Evolutionary conservation across 1,139 yeast genomes (phyloP), one percentile per base, ranked within the genome.

Genomic region (Geotrichum reessii): DNA sequence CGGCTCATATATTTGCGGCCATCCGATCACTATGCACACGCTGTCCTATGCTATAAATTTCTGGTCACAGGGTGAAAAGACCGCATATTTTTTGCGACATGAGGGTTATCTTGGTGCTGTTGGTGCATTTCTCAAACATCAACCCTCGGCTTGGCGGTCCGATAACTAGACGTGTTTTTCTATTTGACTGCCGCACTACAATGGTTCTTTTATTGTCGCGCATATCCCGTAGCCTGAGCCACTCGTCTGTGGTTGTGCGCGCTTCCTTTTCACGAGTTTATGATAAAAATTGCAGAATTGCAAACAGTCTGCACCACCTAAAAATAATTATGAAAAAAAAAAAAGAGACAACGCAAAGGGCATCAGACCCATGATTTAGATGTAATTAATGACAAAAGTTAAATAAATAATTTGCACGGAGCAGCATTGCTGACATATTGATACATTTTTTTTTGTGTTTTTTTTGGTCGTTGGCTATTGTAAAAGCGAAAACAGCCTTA

Each of bases 91-190:
- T 71, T 76, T 93, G 63, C 83, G 96, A 62, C 99, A 93, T 69
- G 99, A 93, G 71, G 98, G 99, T 0, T 93, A 91, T 69, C 78
- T 93, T 60, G 99, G 99, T 5, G 90, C 96, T 33, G 92, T 93
- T 70, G 99, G 99, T 21, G 98, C 98, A 0, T 92, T 91, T 66
- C 76, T 91, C 70, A 83, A 76, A 70, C 71, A 68, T 53, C 76
- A 76, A 61, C 78, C 78, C 4, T 64, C 66, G 12, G 77, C 76
- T 4, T 75, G 78, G 78, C 37, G 12, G 37, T 31, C 37, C 14
- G 37, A 31, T 11, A 31, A 31, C 37, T 31, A 31, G 37, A n/a
- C 37, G 37, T 11, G 37, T 31, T 31, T 8, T 31, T 11, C n/a
- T n/a, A n/a, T n/a, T n/a, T 31, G 37, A 31, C 37, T 9, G 31